phyloP scores from a whole-genome alignment of 306 rosid genomes.

The Begonia loranthoides region DNA sequence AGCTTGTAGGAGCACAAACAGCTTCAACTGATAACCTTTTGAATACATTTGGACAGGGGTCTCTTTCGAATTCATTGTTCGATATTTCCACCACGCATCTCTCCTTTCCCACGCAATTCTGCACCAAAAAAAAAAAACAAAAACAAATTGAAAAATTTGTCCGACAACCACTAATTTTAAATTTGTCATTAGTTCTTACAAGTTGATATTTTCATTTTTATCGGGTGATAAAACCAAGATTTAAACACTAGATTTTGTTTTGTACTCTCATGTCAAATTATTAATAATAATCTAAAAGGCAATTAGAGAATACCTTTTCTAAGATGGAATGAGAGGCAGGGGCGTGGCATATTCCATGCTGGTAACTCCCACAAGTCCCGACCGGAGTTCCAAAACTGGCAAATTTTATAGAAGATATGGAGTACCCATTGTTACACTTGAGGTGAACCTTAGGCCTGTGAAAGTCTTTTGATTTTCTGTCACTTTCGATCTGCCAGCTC shows the following conservation, averaged over 20 bases:
- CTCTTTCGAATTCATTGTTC: constrained; percentile 71
- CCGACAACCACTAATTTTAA: too few species aligned
- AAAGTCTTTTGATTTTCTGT: constrained; percentile 25
- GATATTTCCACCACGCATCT: constrained; percentile 73
- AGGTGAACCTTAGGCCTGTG: constrained; percentile 33
- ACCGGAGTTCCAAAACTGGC: constrained; percentile 81
- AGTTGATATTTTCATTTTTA: too few species aligned
- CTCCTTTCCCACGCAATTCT: constrained; percentile 76
- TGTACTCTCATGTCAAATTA: too few species aligned
- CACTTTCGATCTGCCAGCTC: constrained; percentile 28
- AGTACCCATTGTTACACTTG: constrained; percentile 47
- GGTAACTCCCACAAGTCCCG: constrained; percentile 57
- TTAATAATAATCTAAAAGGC: too few species aligned
- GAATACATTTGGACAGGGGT: constrained; percentile 91
- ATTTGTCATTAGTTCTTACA: too few species aligned
- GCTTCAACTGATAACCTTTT: constrained; percentile 92
- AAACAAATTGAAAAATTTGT: constrained; percentile 5
- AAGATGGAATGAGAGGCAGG: constrained; percentile 34
- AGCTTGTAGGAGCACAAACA: constrained; percentile 44
- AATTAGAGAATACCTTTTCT: constrained; percentile 35
- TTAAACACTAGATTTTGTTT: too few species aligned
- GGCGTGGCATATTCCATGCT: constrained; percentile 62
- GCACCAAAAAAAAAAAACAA: constrained; percentile 14
- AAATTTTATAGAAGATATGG: constrained; percentile 56
- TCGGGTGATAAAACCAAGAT: too few species aligned